These are phyloP conservation scores for Candida fluviatilis DNA, from an alignment of 805 yeast species.

Conservation along the genomic window DNA sequence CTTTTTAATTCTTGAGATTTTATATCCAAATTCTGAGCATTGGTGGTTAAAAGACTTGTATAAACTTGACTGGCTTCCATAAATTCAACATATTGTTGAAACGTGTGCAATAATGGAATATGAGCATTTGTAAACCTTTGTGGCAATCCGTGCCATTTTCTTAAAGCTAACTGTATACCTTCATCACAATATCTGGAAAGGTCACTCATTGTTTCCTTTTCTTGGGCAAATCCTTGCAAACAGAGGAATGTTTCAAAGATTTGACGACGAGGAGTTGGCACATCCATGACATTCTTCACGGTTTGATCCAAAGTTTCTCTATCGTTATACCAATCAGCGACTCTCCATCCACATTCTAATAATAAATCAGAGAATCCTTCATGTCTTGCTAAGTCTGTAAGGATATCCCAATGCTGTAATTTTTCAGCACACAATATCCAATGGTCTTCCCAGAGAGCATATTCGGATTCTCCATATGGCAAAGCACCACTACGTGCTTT, in stretches of 20 bases:
- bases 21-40: constrained; percentile 85
- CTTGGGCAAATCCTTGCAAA: constrained; percentile 90
- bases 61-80: constrained; percentile 96
- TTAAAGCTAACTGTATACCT: constrained; percentile 87
- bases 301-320: constrained; percentile 92
- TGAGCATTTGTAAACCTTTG: constrained; percentile 76
- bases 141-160: constrained; percentile 93
- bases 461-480: constrained; percentile 94
- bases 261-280: constrained; percentile 96
- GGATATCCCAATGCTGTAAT: constrained; percentile 95
- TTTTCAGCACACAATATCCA: constrained; percentile 98
- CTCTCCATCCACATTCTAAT: constrained; percentile 99
- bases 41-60: constrained; percentile 80
- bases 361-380: constrained; percentile 95
- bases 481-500: constrained; percentile 92
- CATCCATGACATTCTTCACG: constrained; percentile 95
- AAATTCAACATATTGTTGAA: constrained; percentile 96
- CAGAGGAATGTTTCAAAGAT: constrained; percentile 92
- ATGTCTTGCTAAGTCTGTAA: constrained; percentile 94
- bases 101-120: constrained; percentile 82
- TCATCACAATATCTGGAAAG: constrained; percentile 88
- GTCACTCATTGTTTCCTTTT: constrained; percentile 79
- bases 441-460: constrained; percentile 96
- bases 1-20: constrained; percentile 93
- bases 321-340: constrained; percentile 97